Evolutionary conservation across 108 stramenopile genomes (phyloP).

Genomic region (Aurantiochytrium sp.): DNA sequence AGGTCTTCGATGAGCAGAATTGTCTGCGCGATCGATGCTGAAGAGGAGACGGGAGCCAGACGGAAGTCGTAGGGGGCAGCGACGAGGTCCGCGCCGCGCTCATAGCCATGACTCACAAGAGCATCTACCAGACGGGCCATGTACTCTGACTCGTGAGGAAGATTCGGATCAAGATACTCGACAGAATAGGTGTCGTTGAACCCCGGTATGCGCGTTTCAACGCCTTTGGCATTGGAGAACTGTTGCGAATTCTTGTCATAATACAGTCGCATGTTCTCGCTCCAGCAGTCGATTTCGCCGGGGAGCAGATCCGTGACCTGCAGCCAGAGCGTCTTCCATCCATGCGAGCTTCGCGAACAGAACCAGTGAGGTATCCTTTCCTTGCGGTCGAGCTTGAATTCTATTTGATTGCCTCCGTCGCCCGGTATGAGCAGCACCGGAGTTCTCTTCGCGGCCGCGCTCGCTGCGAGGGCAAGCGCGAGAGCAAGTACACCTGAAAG

Average conservation of each 20-base stretch:
- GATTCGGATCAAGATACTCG: not conserved
- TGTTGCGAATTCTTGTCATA: not conserved
- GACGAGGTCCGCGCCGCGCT: not conserved
- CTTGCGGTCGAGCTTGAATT: not conserved
- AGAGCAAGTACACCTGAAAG: not conserved
- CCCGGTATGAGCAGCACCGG: constrained; percentile 8
- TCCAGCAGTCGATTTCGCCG: constrained; percentile 18
- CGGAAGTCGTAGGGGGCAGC: constrained; percentile 18
- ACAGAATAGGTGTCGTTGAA: not conserved
- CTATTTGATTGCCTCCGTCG: not conserved
- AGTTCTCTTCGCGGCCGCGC: not conserved
- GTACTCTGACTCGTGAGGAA: not conserved
- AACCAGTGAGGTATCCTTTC: not conserved
- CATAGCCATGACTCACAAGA: not conserved
- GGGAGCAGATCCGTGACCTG: not conserved
- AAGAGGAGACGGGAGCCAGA: not conserved
- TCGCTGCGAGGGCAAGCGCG: not conserved
- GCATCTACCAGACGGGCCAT: not conserved
- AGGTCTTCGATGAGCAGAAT: not conserved
- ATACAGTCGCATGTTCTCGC: not conserved
- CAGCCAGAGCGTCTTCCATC: constrained; percentile 16
- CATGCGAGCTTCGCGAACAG: not conserved
- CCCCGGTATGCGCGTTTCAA: constrained; percentile 8
- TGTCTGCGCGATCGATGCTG: not conserved
- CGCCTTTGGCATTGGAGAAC: not conserved